Base-by-base conservation (phyloP, 2,329 filamentous ascomycete genomes). In the Alternaria ethzedia region DNA sequence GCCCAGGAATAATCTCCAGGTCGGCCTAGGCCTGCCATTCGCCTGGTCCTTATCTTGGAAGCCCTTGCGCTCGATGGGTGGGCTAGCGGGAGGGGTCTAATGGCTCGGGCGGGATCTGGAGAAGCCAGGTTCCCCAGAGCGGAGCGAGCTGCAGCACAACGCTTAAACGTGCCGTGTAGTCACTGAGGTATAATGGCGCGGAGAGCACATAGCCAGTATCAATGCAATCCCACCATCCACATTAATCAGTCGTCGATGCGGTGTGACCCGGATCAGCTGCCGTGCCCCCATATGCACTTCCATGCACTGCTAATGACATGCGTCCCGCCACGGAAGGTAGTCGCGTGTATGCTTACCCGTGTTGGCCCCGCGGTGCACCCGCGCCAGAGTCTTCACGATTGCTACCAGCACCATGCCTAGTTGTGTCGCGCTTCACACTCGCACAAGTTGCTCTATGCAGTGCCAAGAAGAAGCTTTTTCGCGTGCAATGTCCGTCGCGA, bases 331-430 rank as follows among this genome's bases (percentile, higher is more conserved):
- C 20, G 49, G 57, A 45, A 66, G 59, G 36, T 43, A 59, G 71
- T 75, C 70, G 72, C 71, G 73, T 76, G 74, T 70, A 58, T 67
- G 70, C 51, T 56, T 73, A 56, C 65, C 61, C 52, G 20, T 65
- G 36, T 57, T 58, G 58, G 36, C 36, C 36, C 36, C 36, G 36
- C 15, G n/a, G 60, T 56, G 46, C 8, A 28, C 8, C 41, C 46
- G 41, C 41, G 28, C 52, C 15, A 36, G 5, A 23, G 9, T 21
- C 57, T 32, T 47, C 20, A 11, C 13, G 3, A 55, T 28, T 4
- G 41, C 36, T 45, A 15, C 41, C 36, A 43, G 28, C 59, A 26
- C 26, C 9, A n/a, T 45, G 51, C 36, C 25, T 26, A 55, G 54
- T 45, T 26, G 44, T 54, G 30, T 32, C 36, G 36, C 52, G 52